These are phyloP conservation scores for Staphylotrichum longicolle DNA, from an alignment of 495 filamentous ascomycete species.

Conservation along the genomic window DNA sequence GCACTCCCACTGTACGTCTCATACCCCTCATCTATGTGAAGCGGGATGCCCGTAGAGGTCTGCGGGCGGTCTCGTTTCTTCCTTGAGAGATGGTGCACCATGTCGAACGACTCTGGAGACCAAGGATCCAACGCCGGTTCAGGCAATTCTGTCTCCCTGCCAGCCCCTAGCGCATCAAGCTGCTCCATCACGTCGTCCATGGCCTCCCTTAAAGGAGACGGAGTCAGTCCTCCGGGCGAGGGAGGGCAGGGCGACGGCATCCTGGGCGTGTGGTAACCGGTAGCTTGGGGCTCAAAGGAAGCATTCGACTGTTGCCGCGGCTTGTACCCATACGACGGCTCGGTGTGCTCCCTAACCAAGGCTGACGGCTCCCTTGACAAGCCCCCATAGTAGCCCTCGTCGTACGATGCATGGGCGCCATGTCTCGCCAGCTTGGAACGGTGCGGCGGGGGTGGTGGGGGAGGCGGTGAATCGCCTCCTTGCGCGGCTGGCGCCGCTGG, in stretches of 20 bases:
- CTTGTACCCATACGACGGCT: slow-evolving; percentile 26
- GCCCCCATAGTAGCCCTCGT: slow-evolving; percentile 32
- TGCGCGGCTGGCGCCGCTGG: slow-evolving; percentile 4
- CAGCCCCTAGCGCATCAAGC: slow-evolving; percentile 79
- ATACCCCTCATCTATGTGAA: slow-evolving; percentile 53
- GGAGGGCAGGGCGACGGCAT: slow-evolving; percentile 56
- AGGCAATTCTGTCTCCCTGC: slow-evolving; percentile 50
- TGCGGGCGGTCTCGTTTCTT: slow-evolving; percentile 55
- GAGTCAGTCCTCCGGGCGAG: slow-evolving; percentile 73
- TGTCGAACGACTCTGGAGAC: slow-evolving; percentile 86
- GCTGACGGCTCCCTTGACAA: slow-evolving; percentile 27
- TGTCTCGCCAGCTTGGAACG: slow-evolving; percentile 31
- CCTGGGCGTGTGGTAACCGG: slow-evolving; percentile 52
- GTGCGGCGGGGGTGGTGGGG: slow-evolving; percentile 56
- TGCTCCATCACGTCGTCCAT: slow-evolving; percentile 99
- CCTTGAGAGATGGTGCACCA: slow-evolving; percentile 46
- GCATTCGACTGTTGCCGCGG: slow-evolving; percentile 26
- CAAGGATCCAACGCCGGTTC: slow-evolving; percentile 70
- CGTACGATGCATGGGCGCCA: slow-evolving; percentile 36
- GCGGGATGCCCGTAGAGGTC: slow-evolving; percentile 68
- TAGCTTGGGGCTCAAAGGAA: slow-evolving; percentile 35
- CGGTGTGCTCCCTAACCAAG: slow-evolving; percentile 26
- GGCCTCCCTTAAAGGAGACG: slow-evolving; percentile 84
- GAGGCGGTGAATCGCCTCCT: slow-evolving; percentile 43
- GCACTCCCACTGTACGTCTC: slow-evolving; percentile 52